Evolutionary conservation across 106 monocot species (phyloP), one percentile per base, ranked within the genome.

Genomic region (Vanilla planifolia): DNA sequence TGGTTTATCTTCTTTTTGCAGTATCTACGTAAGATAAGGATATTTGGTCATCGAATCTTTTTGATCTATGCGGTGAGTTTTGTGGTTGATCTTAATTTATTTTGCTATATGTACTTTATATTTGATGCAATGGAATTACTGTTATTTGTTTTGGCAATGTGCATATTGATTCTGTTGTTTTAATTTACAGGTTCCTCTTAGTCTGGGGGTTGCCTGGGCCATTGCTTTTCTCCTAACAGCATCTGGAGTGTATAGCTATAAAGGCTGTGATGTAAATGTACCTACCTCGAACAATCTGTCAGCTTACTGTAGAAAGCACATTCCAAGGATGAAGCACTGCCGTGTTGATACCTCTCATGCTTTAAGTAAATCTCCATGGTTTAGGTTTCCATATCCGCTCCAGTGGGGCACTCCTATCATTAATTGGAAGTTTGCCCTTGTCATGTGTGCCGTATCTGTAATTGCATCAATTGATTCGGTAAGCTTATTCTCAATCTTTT

Each of bases 371-470:
- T 86, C 95, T 25, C 95, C 95, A 19, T 96, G 95, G 95, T 75
- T 96, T 63, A 77, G 95, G 62, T 78, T 96, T 74, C 95, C 95
- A 22, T 84, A 83, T 64, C 95, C 95, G 17, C 48, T 96, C 44
- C 95, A 96, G 67, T 96, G 95, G 95, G 95, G 95, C 48, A 87
- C 79, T 41, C 95, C 95, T 39, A 55, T 87, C 48, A 90, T 96
- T 59, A 86, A 84, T 51, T 96, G 86, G 90, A 96, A 90, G 67
- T 76, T 90, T 78, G 78, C 75, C 25, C 52, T 90, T 30, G 78
- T 90, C 16, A 87, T 90, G 95, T 96, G 86, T 64, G 70, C 66
- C 16, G 77, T 71, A 35, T 90, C 95, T 32, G 48, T 87, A 33
- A 84, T 96, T 71, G 86, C 95, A 53, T 79, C 90, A 48, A 84